These are phyloP conservation scores for Sporothrix curviconia DNA, from an alignment of 2,329 filamentous ascomycete species.

Conservation along the genomic window DNA sequence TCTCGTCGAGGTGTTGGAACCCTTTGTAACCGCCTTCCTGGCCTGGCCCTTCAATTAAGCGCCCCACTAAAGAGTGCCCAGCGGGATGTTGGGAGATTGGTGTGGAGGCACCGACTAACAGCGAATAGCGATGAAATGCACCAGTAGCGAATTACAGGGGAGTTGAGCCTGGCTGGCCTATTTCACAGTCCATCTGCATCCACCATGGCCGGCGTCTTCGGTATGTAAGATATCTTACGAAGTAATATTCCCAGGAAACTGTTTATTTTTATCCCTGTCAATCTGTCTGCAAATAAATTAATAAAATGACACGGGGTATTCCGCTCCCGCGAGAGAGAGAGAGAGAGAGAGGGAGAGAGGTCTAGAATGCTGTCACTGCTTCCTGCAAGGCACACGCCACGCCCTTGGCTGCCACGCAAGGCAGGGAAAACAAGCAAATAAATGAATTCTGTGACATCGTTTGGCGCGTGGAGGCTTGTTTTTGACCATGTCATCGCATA, in stretches of 20 bases:
- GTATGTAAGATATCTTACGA: not conserved
- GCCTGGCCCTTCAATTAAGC: not conserved
- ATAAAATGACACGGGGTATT: constrained; percentile 3
- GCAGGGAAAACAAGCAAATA: no score
- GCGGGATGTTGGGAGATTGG: constrained; percentile 7
- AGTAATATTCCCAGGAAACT: not conserved
- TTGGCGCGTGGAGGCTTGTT: no score
- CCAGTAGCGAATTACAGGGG: not conserved
- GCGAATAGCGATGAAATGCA: no score
- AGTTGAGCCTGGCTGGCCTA: no score
- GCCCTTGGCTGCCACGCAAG: no score
- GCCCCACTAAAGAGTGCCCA: not conserved
- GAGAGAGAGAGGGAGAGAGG: no score
- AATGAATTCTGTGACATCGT: no score
- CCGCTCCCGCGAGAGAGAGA: no score
- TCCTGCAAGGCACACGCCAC: not conserved
- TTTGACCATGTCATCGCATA: no score
- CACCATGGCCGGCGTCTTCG: not conserved
- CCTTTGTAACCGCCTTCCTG: not conserved
- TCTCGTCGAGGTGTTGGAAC: not conserved
- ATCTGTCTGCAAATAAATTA: no score
- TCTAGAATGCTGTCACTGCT: not conserved
- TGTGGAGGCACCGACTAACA: not conserved
- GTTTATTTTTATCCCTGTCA: not conserved
- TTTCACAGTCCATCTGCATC: not conserved